Conservation (phyloP, 1,284 basidiomycete species). For the Peniophora sp. region DNA sequence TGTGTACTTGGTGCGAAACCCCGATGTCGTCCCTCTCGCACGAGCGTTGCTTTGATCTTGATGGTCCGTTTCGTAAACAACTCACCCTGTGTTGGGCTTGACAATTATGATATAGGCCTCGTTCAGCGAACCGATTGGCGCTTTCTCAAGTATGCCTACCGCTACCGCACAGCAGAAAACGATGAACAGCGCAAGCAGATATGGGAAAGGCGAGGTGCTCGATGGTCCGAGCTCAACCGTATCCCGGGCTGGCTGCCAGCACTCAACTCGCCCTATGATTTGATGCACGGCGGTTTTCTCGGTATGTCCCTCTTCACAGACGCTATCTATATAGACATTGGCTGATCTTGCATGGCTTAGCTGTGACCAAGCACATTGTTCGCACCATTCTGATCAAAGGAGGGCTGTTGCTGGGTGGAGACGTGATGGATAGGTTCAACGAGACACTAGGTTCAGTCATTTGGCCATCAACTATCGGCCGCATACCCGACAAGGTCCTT, state of each 20-base stretch:
- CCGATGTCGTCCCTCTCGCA: not conserved
- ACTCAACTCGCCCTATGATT: slow-evolving; percentile 6
- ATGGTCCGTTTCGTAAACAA: not conserved
- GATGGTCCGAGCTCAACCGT: slow-evolving; percentile 10
- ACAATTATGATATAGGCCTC: not conserved
- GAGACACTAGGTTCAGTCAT: too few relatives aligned
- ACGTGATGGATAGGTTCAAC: too few relatives aligned
- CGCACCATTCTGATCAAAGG: slow-evolving; percentile 12
- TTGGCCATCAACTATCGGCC: slow-evolving; percentile 15
- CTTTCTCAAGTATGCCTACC: slow-evolving; percentile 13
- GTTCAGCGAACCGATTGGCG: slow-evolving; percentile 5
- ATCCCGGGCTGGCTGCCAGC: slow-evolving; percentile 13
- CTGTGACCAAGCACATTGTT: slow-evolving; percentile 14
- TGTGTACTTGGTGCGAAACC: not conserved
- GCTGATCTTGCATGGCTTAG: slow-evolving; percentile 1
- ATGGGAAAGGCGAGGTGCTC: slow-evolving; percentile 8
- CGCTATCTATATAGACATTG: not conserved
- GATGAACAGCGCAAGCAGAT: slow-evolving; percentile 7
- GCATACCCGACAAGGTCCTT: slow-evolving; percentile 11
- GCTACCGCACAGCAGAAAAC: slow-evolving; percentile 2
- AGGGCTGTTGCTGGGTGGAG: slow-evolving; percentile 15
- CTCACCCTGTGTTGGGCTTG: not conserved
- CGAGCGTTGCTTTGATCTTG: not conserved
- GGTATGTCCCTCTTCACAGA: slow-evolving; percentile 3
- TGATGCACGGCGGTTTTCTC: slow-evolving; percentile 13